phyloP scores from a whole-genome alignment of 2,329 filamentous ascomycete species.

The Tolypocladium ovalisporum region DNA sequence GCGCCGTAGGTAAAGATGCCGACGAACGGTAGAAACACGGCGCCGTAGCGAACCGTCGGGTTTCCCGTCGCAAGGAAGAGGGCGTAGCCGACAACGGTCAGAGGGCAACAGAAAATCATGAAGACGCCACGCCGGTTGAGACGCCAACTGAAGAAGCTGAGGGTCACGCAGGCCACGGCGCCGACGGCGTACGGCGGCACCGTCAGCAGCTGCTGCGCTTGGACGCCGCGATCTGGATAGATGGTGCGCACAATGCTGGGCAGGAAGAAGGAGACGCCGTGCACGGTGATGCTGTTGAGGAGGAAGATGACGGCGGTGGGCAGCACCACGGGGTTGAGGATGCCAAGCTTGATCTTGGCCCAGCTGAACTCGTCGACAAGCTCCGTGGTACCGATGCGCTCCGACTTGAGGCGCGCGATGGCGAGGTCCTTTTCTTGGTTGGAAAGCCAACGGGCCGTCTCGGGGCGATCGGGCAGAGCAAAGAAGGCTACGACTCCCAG shows the following conservation, averaged over 20 bases:
- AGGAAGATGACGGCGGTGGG: constrained; percentile 47
- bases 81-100: constrained; percentile 57
- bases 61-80: constrained; percentile 51
- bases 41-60: constrained; percentile 48
- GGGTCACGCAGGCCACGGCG: constrained; percentile 47
- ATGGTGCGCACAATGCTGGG: constrained; percentile 62
- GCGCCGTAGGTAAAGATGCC: constrained; percentile 53
- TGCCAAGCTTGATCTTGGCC: constrained; percentile 47
- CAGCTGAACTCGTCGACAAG: constrained; percentile 47
- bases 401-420: constrained; percentile 46
- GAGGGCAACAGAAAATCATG: constrained; percentile 44
- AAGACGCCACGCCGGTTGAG: constrained; percentile 48
- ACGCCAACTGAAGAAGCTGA: constrained; percentile 49
- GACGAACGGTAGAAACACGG: constrained; percentile 54
- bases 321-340: constrained; percentile 47
- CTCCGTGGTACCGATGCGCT: constrained; percentile 46
- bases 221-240: constrained; percentile 44
- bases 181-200: constrained; percentile 61
- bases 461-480: constrained; percentile 55
- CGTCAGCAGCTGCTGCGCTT: constrained; percentile 57
- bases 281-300: constrained; percentile 59
- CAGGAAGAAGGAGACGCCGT: constrained; percentile 60
- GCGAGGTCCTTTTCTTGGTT: constrained; percentile 52
- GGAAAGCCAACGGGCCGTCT: constrained; percentile 53
- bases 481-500: constrained; percentile 47